These are phyloP conservation scores for Globisporangium nodosum DNA, from an alignment of 352 stramenopile species.

Conservation along the genomic window DNA sequence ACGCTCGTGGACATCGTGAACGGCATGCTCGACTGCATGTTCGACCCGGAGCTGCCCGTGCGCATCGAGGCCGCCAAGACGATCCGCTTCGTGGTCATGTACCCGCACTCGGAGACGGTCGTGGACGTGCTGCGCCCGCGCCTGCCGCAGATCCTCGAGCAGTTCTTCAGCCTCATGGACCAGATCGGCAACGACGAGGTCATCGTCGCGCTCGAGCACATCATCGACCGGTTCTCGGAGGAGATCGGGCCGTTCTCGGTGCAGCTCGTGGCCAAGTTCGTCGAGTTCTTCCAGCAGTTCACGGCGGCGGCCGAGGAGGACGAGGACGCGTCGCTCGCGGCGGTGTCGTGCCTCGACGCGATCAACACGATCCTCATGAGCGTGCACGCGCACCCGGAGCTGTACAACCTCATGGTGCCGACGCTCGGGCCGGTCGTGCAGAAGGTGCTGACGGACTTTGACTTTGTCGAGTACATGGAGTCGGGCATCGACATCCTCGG, in stretches of 20 bases:
- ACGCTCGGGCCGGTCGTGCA: constrained; percentile 94
- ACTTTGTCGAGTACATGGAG: constrained; percentile 97
- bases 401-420: constrained; percentile 89
- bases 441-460: constrained; percentile 93
- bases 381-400: constrained; percentile 75
- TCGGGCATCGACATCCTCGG: constrained; percentile 94
- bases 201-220: constrained; percentile 90
- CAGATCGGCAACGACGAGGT: constrained; percentile 99
- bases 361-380: constrained; percentile 86
- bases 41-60: constrained; percentile 94
- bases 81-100: constrained; percentile 85
- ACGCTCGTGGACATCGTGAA: constrained; percentile 80
- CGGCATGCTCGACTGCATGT: constrained; percentile 85
- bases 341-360: constrained; percentile 84
- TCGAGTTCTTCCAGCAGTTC: constrained; percentile 94
- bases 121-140: constrained; percentile 88
- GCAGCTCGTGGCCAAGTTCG: constrained; percentile 92
- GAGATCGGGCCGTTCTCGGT: constrained; percentile 93
- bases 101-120: constrained; percentile 76
- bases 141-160: constrained; percentile 93
- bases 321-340: constrained; percentile 95
- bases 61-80: constrained; percentile 94
- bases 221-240: constrained; percentile 96
- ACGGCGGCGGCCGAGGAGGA: constrained; percentile 89
- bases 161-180: constrained; percentile 99